phyloP scores from a whole-genome alignment of 495 filamentous ascomycete genomes.

The Penicillium robsamsonii region DNA sequence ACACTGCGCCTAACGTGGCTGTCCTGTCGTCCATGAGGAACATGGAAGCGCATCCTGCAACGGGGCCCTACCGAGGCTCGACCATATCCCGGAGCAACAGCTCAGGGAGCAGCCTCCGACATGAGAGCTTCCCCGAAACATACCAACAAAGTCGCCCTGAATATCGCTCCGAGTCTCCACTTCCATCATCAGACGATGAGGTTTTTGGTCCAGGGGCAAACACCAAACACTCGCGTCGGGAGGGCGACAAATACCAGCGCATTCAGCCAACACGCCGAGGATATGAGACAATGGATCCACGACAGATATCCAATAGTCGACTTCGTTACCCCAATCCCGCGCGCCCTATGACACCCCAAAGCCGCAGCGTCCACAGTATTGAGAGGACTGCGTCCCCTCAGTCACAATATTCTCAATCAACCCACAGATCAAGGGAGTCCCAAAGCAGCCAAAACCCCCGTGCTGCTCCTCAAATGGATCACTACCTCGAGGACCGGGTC shows the following conservation, averaged over 20 bases:
- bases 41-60: constrained; percentile 9
- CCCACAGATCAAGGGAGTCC: constrained; percentile 24
- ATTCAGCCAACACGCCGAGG: constrained; percentile 14
- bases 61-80: constrained; percentile 17
- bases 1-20: constrained; percentile 14
- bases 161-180: constrained; percentile 35
- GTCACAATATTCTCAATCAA: constrained; percentile 26
- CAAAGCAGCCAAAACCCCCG: constrained; percentile 19
- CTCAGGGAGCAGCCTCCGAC: constrained; percentile 27
- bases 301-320: constrained; percentile 5
- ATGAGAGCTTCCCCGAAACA: constrained; percentile 26
- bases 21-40: constrained; percentile 4
- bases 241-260: constrained; percentile 10
- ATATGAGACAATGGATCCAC: constrained; percentile 15
- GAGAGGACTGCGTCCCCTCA: constrained; percentile 28
- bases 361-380: constrained; percentile 17
- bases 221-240: constrained; percentile 10
- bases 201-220: constrained; percentile 22
- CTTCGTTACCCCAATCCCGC: constrained; percentile 11
- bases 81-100: constrained; percentile 31
- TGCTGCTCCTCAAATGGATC: constrained; percentile 8
- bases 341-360: constrained; percentile 30
- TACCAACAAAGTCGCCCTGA: constrained; percentile 24
- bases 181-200: constrained; percentile 48
- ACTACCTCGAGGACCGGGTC: constrained; percentile 40